A percentile compares a stretch with the other conserved stretches of the same genome.
phyloP scores from a whole-genome alignment of 2,329 filamentous ascomycete genomes.

The Ceratocystis diversiconidia region DNA sequence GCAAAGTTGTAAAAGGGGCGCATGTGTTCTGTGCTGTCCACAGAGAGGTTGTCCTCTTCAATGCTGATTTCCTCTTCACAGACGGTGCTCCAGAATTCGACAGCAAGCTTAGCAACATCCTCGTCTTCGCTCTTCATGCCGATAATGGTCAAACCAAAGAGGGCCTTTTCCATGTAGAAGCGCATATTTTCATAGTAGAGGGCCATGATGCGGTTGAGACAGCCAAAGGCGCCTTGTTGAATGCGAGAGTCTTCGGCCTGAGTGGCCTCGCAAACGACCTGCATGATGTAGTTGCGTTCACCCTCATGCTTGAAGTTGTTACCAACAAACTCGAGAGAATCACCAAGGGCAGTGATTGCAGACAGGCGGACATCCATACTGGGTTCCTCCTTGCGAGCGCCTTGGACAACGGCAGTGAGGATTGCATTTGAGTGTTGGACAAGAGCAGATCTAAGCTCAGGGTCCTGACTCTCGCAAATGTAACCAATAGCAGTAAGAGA shows the following conservation, averaged over 20 bases:
- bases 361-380: conserved; percentile 83
- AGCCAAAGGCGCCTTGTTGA: conserved; percentile 91
- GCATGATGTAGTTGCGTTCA: conserved; percentile 99
- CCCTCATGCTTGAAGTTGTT: conserved; percentile 99
- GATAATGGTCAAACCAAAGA: conserved; percentile 92
- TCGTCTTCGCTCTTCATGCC: conserved; percentile 98
- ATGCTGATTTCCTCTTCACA: conserved; percentile 98
- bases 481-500: conserved; percentile 95
- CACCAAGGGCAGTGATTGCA: conserved; percentile 84
- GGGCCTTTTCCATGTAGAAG: conserved; percentile 99
- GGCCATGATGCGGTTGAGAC: conserved; percentile 95
- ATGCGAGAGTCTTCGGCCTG: conserved; percentile 83
- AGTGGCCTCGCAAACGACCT: conserved; percentile 97
- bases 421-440: conserved; percentile 91
- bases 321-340: conserved; percentile 92
- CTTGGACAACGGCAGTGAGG: conserved; percentile 91
- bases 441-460: conserved; percentile 67
- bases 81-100: conserved; percentile 99
- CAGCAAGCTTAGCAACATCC: conserved; percentile 92
- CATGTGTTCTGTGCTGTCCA: conserved; percentile 67
- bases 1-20: conserved; percentile 94
- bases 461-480: conserved; percentile 90
- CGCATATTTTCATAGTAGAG: conserved; percentile 99
- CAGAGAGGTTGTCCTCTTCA: conserved; percentile 72
- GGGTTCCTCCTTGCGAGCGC: conserved; percentile 87